A percentile compares a stretch with the other conserved stretches of the same genome.
These are phyloP conservation scores for Elongisporangium undulatum DNA, from an alignment of 352 stramenopile species.

Conservation along the genomic window DNA sequence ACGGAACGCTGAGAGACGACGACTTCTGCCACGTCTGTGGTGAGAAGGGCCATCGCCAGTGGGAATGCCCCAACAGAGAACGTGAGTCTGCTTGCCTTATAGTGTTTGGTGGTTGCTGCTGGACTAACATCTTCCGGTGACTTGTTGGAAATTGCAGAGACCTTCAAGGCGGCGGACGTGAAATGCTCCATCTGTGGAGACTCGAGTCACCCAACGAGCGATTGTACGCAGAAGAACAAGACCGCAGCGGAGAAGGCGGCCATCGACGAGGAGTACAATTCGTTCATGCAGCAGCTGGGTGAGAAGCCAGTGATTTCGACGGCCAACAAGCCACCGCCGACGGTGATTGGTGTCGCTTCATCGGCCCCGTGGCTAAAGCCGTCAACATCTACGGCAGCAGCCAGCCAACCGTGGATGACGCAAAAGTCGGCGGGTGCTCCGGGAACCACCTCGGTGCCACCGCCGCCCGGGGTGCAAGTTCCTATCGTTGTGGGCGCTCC, in stretches of 20 bases:
- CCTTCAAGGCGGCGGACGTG: slow-evolving; percentile 84
- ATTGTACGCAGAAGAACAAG: slow-evolving; percentile 93
- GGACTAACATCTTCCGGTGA: slow-evolving; percentile 1
- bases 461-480: slow-evolving; percentile 13
- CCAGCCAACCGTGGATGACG: slow-evolving; percentile 61
- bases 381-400: slow-evolving; percentile 18
- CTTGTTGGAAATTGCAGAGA: slow-evolving; percentile 23
- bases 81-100: slow-evolving; percentile 41
- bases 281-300: slow-evolving; percentile 85
- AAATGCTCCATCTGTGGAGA: slow-evolving; percentile 99
- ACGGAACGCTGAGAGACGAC: slow-evolving; percentile 97
- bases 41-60: slow-evolving; percentile 97
- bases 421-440: slow-evolving; percentile 21
- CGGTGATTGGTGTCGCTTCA: slow-evolving; percentile 13
- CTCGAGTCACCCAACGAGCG: slow-evolving; percentile 94
- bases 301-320: slow-evolving; percentile 70
- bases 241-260: slow-evolving; percentile 64
- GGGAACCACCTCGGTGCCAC: slow-evolving; percentile 13
- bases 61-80: slow-evolving; percentile 93
- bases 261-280: slow-evolving; percentile 84
- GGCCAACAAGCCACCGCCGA: slow-evolving; percentile 27
- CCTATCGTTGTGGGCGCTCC: slow-evolving; percentile 2
- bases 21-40: slow-evolving; percentile 98
- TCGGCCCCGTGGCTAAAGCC: slow-evolving; percentile 70
- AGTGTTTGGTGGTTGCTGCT: slow-evolving; percentile 31